Evolutionary conservation across 768 basidiomycete species (phyloP).

Genomic region (Lactarius tabidus): DNA sequence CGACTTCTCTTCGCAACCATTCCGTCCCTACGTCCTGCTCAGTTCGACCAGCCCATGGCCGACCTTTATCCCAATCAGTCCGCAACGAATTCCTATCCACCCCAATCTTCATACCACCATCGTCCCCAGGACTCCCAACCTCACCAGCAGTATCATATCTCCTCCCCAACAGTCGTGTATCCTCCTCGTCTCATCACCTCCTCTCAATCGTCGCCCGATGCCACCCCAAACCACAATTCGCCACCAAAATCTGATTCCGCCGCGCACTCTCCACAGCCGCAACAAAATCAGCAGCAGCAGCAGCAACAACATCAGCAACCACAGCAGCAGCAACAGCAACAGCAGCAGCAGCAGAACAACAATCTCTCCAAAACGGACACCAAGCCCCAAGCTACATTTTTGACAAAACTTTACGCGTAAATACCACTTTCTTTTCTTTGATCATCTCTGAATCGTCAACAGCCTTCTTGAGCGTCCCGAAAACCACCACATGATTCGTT

Average conservation of each 20-base stretch:
- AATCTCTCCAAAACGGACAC: constrained; percentile 26
- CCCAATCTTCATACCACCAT: constrained; percentile 23
- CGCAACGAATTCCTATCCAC: constrained; percentile 19
- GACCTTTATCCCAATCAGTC: constrained; percentile 28
- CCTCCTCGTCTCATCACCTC: constrained; percentile 22
- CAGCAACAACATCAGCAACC: background rate
- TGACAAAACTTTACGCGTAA: constrained; percentile 94
- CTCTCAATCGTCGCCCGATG: constrained; percentile 25
- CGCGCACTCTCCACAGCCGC: constrained; percentile 20
- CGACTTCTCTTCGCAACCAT: constrained; percentile 27
- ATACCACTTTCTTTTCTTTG: constrained; percentile 32
- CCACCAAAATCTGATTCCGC: constrained; percentile 24
- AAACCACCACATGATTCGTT: constrained; percentile 96
- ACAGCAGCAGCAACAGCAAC: constrained; percentile 8
- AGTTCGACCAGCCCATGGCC: constrained; percentile 35
- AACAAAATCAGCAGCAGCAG: constrained; percentile 12
- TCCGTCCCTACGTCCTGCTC: constrained; percentile 40
- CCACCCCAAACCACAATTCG: constrained; percentile 18
- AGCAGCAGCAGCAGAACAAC: constrained; percentile 9
- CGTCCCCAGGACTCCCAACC: constrained; percentile 22
- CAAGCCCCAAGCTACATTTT: constrained; percentile 55
- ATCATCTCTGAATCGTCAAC: constrained; percentile 11
- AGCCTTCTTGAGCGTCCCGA: constrained; percentile 88
- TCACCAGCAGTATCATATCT: constrained; percentile 17
- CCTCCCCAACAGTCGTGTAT: constrained; percentile 22